Evolutionary conservation across 192 early-diverging fungal species (phyloP).

Genomic region (Backusella liffmaniae): DNA sequence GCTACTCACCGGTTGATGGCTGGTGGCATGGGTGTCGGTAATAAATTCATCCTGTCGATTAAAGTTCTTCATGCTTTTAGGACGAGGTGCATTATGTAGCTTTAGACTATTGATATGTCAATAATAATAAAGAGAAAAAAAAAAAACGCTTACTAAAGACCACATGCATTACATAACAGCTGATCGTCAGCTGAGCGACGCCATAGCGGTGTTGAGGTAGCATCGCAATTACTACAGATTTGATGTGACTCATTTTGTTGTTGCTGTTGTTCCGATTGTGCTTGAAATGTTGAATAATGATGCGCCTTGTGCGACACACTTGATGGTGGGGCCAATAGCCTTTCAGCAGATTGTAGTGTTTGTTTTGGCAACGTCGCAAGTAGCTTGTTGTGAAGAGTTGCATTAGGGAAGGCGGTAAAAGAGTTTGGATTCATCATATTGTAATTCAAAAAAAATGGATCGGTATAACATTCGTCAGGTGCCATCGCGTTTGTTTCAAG

Average conservation of each 20-base stretch:
- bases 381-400: slow-evolving; percentile 22
- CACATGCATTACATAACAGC: slow-evolving; percentile 96
- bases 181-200: slow-evolving; percentile 84
- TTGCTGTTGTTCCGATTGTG: background rate
- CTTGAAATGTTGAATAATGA: slow-evolving; percentile 7
- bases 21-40: background rate
- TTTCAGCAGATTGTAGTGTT: slow-evolving; percentile 18
- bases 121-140: background rate
- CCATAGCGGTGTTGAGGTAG: slow-evolving; percentile 94
- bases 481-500: background rate
- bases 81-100: slow-evolving; percentile 83
- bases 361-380: slow-evolving; percentile 15
- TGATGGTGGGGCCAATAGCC: slow-evolving; percentile 3
- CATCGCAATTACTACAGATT: slow-evolving; percentile 68
- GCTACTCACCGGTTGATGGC: background rate
- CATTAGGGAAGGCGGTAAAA: slow-evolving; percentile 3
- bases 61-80: slow-evolving; percentile 71
- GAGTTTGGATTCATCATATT: background rate
- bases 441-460: background rate
- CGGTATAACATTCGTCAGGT: background rate
- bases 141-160: slow-evolving; percentile 68
- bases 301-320: background rate
- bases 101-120: slow-evolving; percentile 46
- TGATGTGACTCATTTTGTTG: background rate
- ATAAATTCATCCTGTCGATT: slow-evolving; percentile 37